phyloP scores from a whole-genome alignment of 2,329 filamentous ascomycete genomes.

The Penicillium sp. region DNA sequence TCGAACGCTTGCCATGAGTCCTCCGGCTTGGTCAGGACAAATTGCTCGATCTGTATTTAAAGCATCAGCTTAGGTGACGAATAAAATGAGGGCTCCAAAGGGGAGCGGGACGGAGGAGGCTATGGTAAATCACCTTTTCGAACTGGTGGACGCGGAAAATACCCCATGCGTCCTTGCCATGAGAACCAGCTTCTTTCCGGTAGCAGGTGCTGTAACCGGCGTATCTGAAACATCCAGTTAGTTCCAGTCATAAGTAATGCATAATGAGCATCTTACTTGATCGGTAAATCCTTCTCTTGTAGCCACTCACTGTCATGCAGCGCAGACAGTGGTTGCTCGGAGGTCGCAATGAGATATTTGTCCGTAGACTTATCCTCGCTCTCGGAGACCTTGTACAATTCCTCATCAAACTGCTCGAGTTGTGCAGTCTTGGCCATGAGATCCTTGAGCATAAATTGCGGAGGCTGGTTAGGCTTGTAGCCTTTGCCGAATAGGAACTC shows the following conservation, averaged over 20 bases:
- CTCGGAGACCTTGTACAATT: constrained; percentile 90
- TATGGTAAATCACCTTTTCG: constrained; percentile 64
- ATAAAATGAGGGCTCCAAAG: background rate
- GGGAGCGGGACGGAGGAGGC: too few species aligned
- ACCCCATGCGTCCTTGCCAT: constrained; percentile 92
- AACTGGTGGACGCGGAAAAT: constrained; percentile 98
- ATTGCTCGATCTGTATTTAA: constrained; percentile 73
- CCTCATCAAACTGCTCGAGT: constrained; percentile 94
- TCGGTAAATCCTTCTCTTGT: constrained; percentile 75
- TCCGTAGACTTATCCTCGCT: constrained; percentile 82
- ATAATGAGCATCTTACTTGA: constrained; percentile 58
- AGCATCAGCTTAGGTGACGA: constrained; percentile 13
- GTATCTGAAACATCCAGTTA: constrained; percentile 48
- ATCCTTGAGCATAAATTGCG: constrained; percentile 91
- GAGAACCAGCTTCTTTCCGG: constrained; percentile 88
- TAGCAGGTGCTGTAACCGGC: constrained; percentile 94
- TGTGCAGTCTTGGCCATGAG: constrained; percentile 98
- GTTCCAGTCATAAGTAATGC: background rate
- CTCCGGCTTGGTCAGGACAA: constrained; percentile 76
- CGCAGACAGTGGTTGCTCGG: constrained; percentile 90
- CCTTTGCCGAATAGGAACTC: constrained; percentile 80
- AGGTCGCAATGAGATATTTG: constrained; percentile 80
- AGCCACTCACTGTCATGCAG: constrained; percentile 95
- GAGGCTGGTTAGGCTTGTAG: constrained; percentile 79
- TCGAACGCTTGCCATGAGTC: constrained; percentile 93